A percentile compares a stretch with the other conserved stretches of the same genome.
Conservation (phyloP, 768 basidiomycete species). For the Rhodotorula toruloides region DNA sequence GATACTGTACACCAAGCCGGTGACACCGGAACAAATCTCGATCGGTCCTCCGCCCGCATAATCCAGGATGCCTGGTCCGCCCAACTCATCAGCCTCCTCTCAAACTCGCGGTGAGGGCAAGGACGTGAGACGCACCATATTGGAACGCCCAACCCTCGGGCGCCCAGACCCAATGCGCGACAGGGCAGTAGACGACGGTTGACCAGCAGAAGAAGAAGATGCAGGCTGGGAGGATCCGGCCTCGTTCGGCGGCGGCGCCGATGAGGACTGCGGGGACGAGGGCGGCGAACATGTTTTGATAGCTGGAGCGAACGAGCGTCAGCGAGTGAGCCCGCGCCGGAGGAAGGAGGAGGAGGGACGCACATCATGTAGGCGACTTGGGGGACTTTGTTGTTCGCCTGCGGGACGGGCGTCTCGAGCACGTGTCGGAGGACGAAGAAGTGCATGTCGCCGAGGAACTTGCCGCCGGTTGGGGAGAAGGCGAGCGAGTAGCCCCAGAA, state of each 20-base stretch:
- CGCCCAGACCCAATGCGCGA: conserved; percentile 97
- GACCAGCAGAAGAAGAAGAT: conserved; percentile 92
- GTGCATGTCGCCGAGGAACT: conserved; percentile 77
- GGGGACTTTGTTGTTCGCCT: conserved; percentile 54
- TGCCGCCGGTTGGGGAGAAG: conserved; percentile 70
- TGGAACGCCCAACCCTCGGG: conserved; percentile 66
- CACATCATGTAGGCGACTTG: conserved; percentile 54
- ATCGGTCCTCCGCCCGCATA: conserved; percentile 96
- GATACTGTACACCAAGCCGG: conserved; percentile 77
- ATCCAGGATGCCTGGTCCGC: conserved; percentile 53
- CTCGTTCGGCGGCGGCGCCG: conserved; percentile 87
- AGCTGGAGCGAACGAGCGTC: conserved; percentile 49
- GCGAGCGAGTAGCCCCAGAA: conserved; percentile 87
- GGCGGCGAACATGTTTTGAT: conserved; percentile 80
- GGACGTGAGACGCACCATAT: conserved; percentile 49
- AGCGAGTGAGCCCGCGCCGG: background rate
- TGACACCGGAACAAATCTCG: conserved; percentile 88
- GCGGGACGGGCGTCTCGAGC: conserved; percentile 40
- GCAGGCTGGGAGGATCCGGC: conserved; percentile 73
- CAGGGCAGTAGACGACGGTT: conserved; percentile 77
- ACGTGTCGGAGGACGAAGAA: conserved; percentile 73
- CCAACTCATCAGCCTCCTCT: conserved; percentile 1
- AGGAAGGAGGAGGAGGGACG: background rate
- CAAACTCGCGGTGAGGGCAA: conserved; percentile 50
- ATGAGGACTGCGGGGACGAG: conserved; percentile 48